phyloP scores from a whole-genome alignment of 2,329 filamentous ascomycete genomes.

The Colletotrichum ledebouriae region DNA sequence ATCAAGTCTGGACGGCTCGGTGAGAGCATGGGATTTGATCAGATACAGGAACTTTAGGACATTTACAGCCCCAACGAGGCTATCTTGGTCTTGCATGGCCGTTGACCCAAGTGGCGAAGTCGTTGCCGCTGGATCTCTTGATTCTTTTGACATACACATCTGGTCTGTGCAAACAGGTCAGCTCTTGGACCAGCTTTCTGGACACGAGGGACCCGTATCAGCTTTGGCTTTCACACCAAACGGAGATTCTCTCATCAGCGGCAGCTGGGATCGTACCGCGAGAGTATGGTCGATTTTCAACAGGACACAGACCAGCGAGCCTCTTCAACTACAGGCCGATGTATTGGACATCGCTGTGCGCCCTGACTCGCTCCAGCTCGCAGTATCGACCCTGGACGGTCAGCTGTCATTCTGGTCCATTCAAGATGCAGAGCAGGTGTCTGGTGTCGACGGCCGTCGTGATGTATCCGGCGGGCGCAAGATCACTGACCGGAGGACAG shows the following conservation, averaged over 20 bases:
- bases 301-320: constrained; percentile 94
- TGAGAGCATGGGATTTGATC: constrained; percentile 96
- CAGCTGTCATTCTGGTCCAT: constrained; percentile 97
- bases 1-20: constrained; percentile 91
- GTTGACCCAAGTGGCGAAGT: constrained; percentile 98
- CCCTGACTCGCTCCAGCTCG: constrained; percentile 91
- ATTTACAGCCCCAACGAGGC: constrained; percentile 90
- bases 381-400: constrained; percentile 92
- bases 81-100: constrained; percentile 94
- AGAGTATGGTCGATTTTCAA: constrained; percentile 97
- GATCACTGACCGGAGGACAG: constrained; percentile 87
- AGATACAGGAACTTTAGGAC: constrained; percentile 97
- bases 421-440: constrained; percentile 86
- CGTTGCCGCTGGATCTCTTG: constrained; percentile 92
- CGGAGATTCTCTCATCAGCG: constrained; percentile 85
- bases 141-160: constrained; percentile 97
- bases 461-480: constrained; percentile 95
- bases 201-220: constrained; percentile 94
- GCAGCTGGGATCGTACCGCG: constrained; percentile 96
- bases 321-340: constrained; percentile 91
- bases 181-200: constrained; percentile 88
- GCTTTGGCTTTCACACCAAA: constrained; percentile 90
- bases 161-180: constrained; percentile 99
- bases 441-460: constrained; percentile 88
- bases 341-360: constrained; percentile 88